Percentiles rank a stretch among this genome's conserved stretches.
Evolutionary conservation across 768 basidiomycete genomes (phyloP).

Genomic region (Crassisporium funariophilum): DNA sequence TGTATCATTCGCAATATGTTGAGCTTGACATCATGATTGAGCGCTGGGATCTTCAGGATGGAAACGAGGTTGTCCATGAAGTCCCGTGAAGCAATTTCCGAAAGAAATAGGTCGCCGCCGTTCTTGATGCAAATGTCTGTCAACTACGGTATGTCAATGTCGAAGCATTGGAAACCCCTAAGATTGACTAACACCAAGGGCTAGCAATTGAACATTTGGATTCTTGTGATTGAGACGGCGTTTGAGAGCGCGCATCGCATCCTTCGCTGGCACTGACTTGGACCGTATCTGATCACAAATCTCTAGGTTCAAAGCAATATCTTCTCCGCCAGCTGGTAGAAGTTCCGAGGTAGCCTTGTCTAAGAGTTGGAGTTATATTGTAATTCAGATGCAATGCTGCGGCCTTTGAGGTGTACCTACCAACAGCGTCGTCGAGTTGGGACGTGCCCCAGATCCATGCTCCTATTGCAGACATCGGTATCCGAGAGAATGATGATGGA

Average conservation of each 20-base stretch:
- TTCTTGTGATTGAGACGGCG: constrained; percentile 91
- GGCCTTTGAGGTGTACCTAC: constrained; percentile 51
- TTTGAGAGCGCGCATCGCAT: constrained; percentile 88
- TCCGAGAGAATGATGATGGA: too few relatives aligned
- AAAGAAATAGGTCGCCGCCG: constrained; percentile 89
- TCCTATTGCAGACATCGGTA: constrained; percentile 67
- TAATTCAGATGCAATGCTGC: background rate
- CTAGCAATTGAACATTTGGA: constrained; percentile 89
- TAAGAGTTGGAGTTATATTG: constrained; percentile 31
- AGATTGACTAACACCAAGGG: constrained; percentile 70
- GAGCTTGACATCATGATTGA: constrained; percentile 84
- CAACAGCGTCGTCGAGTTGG: constrained; percentile 81
- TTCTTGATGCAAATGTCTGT: constrained; percentile 96
- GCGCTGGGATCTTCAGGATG: constrained; percentile 73
- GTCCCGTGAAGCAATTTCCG: constrained; percentile 83
- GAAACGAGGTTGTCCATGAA: constrained; percentile 94
- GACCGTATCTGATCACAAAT: constrained; percentile 97
- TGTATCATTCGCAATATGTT: constrained; percentile 81
- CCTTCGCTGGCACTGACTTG: constrained; percentile 81
- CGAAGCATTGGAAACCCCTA: constrained; percentile 1
- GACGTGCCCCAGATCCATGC: constrained; percentile 82
- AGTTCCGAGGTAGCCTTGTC: constrained; percentile 96
- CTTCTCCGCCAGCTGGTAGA: constrained; percentile 78
- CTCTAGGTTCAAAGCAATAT: constrained; percentile 92
- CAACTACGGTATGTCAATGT: constrained; percentile 47